Base-by-base conservation (phyloP, 768 basidiomycete genomes). In the Galerina sulciceps region DNA sequence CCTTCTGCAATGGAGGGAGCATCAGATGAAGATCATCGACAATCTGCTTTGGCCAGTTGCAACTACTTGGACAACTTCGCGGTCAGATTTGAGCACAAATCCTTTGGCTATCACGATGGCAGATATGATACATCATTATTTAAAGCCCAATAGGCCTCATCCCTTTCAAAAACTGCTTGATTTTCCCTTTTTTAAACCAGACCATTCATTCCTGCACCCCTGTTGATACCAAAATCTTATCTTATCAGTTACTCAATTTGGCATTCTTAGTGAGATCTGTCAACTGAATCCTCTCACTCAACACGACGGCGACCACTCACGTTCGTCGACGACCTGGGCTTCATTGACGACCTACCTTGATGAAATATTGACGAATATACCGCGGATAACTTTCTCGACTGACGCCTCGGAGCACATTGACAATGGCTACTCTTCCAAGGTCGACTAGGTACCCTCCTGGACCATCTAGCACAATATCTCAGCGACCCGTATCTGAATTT, bases 401-500 rank as follows among this genome's bases (percentile, higher is more conserved):
- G 23, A 43, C 13, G 17, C 6, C 26, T 14, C 31, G 4, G 26
- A 35, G 22, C 37, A 34, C 14, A 5, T 17, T 10, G 17, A 10
- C 57, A 41, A 67, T 70, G 69, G 64, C 65, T 36, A 66, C 67
- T 13, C 60, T 67, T 53, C 67, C 66, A 47, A 62, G 69, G 47
- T 60, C 68, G 10, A 62, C 65, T 20, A 57, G 58, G 57, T 60
- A 61, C 35, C 59, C 62, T 9, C 59, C 65, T 31, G 54, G 49
- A n/a, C 54, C 63, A 41, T 41, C 52, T 6, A 55, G 40, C 14
- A 26, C 53, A 36, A 51, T 40, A 43, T 42, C 52, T 14, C 58
- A 64, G 23, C 59, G 68, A 40, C 76, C 76, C 37, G 73, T 73
- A 38, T 78, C 78, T 62, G 84, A 85, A 49, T 91, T 93, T 65